A percentile compares a stretch with the other conserved stretches of the same genome.
Evolutionary conservation across 2,329 filamentous ascomycete genomes (phyloP).

Genomic region (Alternaria novae-zelandiae): DNA sequence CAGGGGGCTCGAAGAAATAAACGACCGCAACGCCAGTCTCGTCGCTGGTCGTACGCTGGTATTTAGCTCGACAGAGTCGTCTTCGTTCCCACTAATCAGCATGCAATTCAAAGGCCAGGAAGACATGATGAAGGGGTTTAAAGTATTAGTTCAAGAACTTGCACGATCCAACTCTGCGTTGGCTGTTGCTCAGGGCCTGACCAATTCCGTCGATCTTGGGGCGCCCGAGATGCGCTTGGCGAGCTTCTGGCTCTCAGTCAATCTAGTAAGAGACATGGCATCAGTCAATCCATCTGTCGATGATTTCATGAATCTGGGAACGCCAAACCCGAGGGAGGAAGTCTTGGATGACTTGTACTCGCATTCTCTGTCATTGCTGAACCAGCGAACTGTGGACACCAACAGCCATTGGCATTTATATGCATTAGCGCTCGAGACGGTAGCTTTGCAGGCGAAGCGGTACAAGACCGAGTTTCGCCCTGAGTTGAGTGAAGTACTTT

Average conservation of each 20-base stretch:
- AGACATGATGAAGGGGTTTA: conserved; percentile 66
- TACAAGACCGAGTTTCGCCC: conserved; percentile 73
- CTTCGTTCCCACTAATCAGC: conserved; percentile 66
- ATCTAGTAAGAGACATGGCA: conserved; percentile 68
- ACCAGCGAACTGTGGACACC: conserved; percentile 47
- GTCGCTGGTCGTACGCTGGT: conserved; percentile 23
- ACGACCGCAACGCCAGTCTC: conserved; percentile 5
- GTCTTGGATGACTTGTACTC: conserved; percentile 70
- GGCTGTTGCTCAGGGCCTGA: conserved; percentile 68
- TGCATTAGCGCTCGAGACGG: conserved; percentile 80
- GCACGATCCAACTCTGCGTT: conserved; percentile 51
- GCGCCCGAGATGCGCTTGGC: conserved; percentile 68
- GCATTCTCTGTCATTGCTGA: conserved; percentile 69
- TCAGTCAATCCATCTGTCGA: conserved; percentile 63
- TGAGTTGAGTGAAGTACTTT: conserved; percentile 89
- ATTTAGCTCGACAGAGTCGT: conserved; percentile 24
- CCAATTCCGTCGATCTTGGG: conserved; percentile 67
- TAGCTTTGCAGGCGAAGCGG: conserved; percentile 75
- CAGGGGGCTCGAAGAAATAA: conserved; percentile 29
- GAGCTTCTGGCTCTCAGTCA: conserved; percentile 80
- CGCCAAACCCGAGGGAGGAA: conserved; percentile 34
- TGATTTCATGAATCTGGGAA: conserved; percentile 67
- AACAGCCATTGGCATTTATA: conserved; percentile 72
- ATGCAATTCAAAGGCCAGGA: conserved; percentile 67
- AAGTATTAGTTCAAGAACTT: conserved; percentile 65